A percentile compares a stretch with the other conserved stretches of the same genome.
These are phyloP conservation scores for Ophiostoma ulmi DNA, from an alignment of 2,329 filamentous ascomycete genomes.

Conservation along the genomic window DNA sequence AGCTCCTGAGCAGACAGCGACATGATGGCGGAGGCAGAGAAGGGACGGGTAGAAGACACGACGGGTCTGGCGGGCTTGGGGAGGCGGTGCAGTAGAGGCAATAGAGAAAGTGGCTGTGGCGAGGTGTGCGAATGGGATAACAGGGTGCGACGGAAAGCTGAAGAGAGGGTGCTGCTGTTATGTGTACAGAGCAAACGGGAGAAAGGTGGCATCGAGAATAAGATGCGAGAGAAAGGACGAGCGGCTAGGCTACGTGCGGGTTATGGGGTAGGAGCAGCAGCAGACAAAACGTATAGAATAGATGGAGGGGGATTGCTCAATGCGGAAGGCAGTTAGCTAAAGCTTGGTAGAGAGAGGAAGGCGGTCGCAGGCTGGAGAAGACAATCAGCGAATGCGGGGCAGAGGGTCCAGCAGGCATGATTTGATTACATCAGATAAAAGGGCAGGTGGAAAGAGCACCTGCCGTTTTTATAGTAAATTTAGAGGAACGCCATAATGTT, in stretches of 20 bases:
- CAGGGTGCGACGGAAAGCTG: neutral
- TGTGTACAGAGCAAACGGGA: slow-evolving; percentile 10
- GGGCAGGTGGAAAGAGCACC: neutral
- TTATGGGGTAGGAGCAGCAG: neutral
- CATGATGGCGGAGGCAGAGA: slow-evolving; percentile 29
- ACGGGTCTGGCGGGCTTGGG: neutral
- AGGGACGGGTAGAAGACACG: slow-evolving; percentile 14
- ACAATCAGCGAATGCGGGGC: slow-evolving; percentile 2
- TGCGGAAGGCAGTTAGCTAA: slow-evolving; percentile 11
- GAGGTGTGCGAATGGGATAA: neutral
- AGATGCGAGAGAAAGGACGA: neutral
- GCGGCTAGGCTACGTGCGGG: slow-evolving; percentile 10
- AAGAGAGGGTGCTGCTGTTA: slow-evolving; percentile 3
- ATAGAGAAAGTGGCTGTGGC: neutral
- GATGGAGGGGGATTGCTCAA: slow-evolving; percentile 14
- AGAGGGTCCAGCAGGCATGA: neutral
- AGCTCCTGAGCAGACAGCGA: slow-evolving; percentile 57
- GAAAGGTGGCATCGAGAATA: slow-evolving; percentile 3
- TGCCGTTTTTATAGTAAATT: neutral
- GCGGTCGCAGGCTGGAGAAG: neutral
- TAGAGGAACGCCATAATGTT: neutral
- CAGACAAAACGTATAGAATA: neutral
- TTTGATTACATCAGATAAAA: neutral
- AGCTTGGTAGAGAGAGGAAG: slow-evolving; percentile 14
- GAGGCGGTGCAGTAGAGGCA: neutral